These are phyloP conservation scores for Aspergillus sp. DNA, from an alignment of 2,329 filamentous ascomycete genomes.

Conservation along the genomic window DNA sequence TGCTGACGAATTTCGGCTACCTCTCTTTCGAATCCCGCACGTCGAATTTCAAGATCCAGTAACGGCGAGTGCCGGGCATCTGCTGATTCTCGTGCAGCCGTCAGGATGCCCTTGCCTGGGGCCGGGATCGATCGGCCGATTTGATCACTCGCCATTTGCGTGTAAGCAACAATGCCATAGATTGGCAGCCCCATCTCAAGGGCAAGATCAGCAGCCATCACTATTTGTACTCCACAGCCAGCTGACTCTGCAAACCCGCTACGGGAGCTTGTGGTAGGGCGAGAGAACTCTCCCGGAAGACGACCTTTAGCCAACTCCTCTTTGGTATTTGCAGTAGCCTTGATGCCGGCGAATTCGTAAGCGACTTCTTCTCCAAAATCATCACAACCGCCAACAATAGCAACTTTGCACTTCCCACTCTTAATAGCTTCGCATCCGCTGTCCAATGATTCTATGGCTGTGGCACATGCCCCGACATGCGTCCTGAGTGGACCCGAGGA, in stretches of 20 bases:
- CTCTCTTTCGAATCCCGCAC: conserved; percentile 88
- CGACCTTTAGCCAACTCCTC: conserved; percentile 91
- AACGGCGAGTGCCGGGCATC: conserved; percentile 89
- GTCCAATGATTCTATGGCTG: conserved; percentile 91
- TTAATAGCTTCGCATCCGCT: conserved; percentile 97
- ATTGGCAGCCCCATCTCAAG: conserved; percentile 51
- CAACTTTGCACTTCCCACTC: conserved; percentile 92
- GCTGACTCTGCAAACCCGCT: conserved; percentile 98
- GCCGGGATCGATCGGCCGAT: conserved; percentile 94
- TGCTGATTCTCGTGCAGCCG: conserved; percentile 81
- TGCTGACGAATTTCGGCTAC: conserved; percentile 75
- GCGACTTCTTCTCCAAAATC: conserved; percentile 98
- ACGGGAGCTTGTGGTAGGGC: conserved; percentile 89
- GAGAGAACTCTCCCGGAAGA: conserved; percentile 92
- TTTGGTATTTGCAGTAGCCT: conserved; percentile 93
- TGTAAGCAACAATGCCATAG: conserved; percentile 86
- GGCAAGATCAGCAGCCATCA: conserved; percentile 13
- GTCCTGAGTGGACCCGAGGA: conserved; percentile 97
- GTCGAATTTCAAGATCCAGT: conserved; percentile 91
- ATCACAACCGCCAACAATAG: conserved; percentile 95
- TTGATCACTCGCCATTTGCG: conserved; percentile 94
- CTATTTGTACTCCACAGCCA: conserved; percentile 91
- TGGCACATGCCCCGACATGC: conserved; percentile 93
- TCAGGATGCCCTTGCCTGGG: conserved; percentile 80
- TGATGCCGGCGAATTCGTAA: conserved; percentile 99